Conservation (phyloP, 352 stramenopile species). For the Pythium pyrilobum region DNA sequence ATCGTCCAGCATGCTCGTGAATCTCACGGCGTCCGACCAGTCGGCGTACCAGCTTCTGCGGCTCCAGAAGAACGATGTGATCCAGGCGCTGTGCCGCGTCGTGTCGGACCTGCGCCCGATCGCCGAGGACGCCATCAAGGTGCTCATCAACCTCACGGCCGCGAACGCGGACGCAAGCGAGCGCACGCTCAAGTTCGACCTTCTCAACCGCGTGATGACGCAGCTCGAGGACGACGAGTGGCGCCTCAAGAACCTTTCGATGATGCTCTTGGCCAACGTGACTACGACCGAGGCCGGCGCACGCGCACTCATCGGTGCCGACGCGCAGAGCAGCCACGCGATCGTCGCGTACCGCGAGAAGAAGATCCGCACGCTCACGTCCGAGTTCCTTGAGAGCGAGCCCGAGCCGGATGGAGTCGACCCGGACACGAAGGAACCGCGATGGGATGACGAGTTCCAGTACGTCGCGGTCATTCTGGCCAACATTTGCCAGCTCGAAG, state of each 20-base stretch:
- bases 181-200: constrained; percentile 67
- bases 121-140: constrained; percentile 81
- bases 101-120: constrained; percentile 83
- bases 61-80: constrained; percentile 61
- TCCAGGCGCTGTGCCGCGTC: constrained; percentile 72
- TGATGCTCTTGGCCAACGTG: constrained; percentile 87
- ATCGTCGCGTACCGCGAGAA: constrained; percentile 61
- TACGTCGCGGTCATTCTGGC: constrained; percentile 83
- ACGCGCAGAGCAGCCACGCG: constrained; percentile 37
- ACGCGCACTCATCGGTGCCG: constrained; percentile 59
- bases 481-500: constrained; percentile 80
- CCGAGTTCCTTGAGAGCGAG: constrained; percentile 62
- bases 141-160: constrained; percentile 82
- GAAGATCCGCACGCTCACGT: constrained; percentile 76
- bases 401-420: constrained; percentile 76
- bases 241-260: constrained; percentile 77
- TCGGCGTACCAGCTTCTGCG: constrained; percentile 73
- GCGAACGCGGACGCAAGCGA: constrained; percentile 61
- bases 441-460: constrained; percentile 87
- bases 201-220: constrained; percentile 85
- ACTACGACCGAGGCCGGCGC: constrained; percentile 64
- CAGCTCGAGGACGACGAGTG: constrained; percentile 81
- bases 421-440: constrained; percentile 57
- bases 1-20: constrained; percentile 71
- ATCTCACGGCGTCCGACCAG: constrained; percentile 79